Conservation (phyloP, 169 alveolate genomes). For the Amoebophrya sp. region DNA sequence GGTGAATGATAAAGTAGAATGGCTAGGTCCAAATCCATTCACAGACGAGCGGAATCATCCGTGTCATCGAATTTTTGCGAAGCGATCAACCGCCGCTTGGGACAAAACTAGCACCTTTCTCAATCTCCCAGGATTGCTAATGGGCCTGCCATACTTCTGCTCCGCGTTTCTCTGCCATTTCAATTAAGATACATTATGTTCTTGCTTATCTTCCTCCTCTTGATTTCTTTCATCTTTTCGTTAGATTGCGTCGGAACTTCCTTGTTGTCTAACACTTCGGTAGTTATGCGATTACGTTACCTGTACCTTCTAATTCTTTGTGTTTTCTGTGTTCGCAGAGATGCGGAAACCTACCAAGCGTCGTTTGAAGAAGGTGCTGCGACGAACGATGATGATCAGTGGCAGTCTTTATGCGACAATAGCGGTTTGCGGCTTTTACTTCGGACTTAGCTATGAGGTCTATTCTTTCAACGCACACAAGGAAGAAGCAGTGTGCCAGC, state of each 20-base stretch:
- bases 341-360: not conserved
- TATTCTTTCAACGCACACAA: not conserved
- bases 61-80: not conserved
- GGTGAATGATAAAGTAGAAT: not conserved
- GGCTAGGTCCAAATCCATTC: constrained; percentile 12
- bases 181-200: too few relatives aligned
- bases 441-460: not conserved
- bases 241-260: too few relatives aligned
- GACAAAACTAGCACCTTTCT: not conserved
- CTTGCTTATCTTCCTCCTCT: too few relatives aligned
- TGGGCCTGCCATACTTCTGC: constrained; percentile 13
- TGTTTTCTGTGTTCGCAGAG: not conserved
- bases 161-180: not conserved
- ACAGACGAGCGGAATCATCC: not conserved
- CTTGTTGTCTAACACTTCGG: too few relatives aligned
- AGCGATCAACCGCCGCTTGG: not conserved
- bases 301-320: too few relatives aligned
- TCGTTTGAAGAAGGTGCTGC: not conserved
- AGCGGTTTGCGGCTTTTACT: not conserved
- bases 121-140: not conserved
- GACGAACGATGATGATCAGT: not conserved
- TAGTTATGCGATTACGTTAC: too few relatives aligned
- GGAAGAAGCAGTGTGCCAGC: not conserved
- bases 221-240: too few relatives aligned
- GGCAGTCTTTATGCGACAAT: not conserved